phyloP scores from a whole-genome alignment of 768 basidiomycete genomes.

The Boletus sensibilis region DNA sequence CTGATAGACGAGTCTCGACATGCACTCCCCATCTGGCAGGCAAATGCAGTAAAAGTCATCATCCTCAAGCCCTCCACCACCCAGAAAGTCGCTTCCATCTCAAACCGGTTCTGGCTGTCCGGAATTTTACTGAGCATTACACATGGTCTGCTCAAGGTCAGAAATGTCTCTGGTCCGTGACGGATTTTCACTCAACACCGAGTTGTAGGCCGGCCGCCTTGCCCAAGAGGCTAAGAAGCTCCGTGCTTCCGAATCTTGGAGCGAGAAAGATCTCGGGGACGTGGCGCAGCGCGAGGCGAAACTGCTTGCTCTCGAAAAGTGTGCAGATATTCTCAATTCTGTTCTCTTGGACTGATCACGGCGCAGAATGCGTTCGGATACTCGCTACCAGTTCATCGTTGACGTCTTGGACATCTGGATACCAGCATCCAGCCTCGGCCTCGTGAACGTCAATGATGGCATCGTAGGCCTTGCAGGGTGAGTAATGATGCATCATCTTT shows the following conservation, averaged over 20 bases:
- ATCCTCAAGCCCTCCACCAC: constrained; percentile 58
- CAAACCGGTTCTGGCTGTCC: constrained; percentile 85
- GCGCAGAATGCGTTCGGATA: constrained; percentile 57
- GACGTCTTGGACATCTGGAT: constrained; percentile 89
- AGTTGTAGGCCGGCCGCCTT: constrained; percentile 54
- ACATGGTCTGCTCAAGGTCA: constrained; percentile 67
- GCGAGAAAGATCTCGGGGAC: constrained; percentile 67
- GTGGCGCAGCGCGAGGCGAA: constrained; percentile 66
- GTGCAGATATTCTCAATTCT: constrained; percentile 22
- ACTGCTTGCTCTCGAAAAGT: constrained; percentile 57
- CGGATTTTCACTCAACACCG: background rate
- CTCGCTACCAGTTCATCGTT: constrained; percentile 77
- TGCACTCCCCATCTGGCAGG: constrained; percentile 38
- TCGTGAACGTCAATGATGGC: constrained; percentile 81
- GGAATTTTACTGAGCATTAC: constrained; percentile 81
- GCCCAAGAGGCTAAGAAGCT: constrained; percentile 58
- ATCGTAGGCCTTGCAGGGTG: constrained; percentile 84
- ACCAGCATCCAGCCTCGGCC: constrained; percentile 78
- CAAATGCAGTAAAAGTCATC: constrained; percentile 65
- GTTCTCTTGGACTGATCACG: constrained; percentile 4
- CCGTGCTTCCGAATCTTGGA: constrained; percentile 41
- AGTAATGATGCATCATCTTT: constrained; percentile 26
- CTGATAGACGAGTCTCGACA: background rate
- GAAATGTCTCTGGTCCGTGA: background rate
- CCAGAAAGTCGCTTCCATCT: constrained; percentile 56